A percentile compares a stretch with the other conserved stretches of the same genome.
Evolutionary conservation across 768 basidiomycete species (phyloP).

Genomic region (Kwoniella sp.): DNA sequence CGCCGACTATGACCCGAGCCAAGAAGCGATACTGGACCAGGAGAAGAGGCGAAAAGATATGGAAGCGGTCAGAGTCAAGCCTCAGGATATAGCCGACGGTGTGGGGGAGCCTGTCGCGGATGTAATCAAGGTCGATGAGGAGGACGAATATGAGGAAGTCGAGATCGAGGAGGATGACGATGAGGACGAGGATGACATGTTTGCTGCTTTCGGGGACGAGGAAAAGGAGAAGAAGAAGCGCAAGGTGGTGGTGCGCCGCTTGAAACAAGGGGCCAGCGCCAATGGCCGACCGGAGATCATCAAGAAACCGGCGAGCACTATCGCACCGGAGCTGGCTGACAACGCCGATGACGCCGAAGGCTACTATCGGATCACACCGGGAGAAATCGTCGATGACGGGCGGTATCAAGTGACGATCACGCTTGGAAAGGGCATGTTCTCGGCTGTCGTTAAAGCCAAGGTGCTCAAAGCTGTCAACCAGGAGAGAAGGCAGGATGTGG

Average conservation of each 20-base stretch:
- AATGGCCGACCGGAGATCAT: constrained; percentile 43
- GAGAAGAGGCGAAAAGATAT: constrained; percentile 61
- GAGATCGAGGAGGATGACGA: constrained; percentile 33
- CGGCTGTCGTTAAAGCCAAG: constrained; percentile 87
- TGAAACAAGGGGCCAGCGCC: constrained; percentile 21
- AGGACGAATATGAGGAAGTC: constrained; percentile 37
- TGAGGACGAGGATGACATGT: constrained; percentile 81
- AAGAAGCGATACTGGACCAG: constrained; percentile 81
- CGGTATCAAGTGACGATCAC: constrained; percentile 91
- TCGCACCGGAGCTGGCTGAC: constrained; percentile 59
- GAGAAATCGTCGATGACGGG: constrained; percentile 86
- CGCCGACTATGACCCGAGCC: constrained; percentile 82
- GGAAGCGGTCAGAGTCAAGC: constrained; percentile 23
- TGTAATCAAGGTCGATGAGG: not conserved
- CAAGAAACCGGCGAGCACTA: constrained; percentile 51
- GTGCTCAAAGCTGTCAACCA: constrained; percentile 61
- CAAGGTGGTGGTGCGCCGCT: constrained; percentile 25
- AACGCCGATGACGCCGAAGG: constrained; percentile 91
- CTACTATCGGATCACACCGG: constrained; percentile 89
- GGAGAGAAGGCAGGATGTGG: constrained; percentile 52
- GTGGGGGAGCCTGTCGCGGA: constrained; percentile 31
- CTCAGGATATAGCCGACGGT: constrained; percentile 32
- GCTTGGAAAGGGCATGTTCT: constrained; percentile 99
- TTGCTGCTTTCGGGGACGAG: constrained; percentile 59
- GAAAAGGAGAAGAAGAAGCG: constrained; percentile 56